Evolutionary conservation across 139 green algal genomes (phyloP), one percentile per base, ranked within the genome.

Genomic region (Chlamydomonas sphaeroides): DNA sequence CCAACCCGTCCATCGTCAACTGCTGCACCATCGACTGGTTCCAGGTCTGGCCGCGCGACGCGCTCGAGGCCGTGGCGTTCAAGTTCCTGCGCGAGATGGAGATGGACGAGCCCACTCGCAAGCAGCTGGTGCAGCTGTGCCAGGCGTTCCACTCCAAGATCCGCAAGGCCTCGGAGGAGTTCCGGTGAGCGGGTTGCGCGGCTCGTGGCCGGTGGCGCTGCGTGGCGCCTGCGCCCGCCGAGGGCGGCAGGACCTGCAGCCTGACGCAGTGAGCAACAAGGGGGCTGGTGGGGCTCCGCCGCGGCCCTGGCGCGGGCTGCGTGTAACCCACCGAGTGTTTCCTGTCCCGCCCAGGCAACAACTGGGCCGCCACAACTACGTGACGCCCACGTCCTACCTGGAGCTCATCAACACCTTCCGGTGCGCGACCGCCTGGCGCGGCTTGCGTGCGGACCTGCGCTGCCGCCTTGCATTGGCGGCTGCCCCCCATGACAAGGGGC

Each of bases 11-110:
- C n/a, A 86, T 96, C 25, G 89, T 95, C 79, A 96, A 96, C 85
- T 96, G 93, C 88, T 96, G 93, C 83, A 96, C 93, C 32, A 94
- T 95, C 48, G 92, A 95, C 79, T 95, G 92, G 92, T 89, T 91
- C 65, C 85, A 89, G 75, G 62, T 65, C 1, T 95, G 91, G 91
- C 92, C 92, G 2, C 79, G 75, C 21, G 92, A 95, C 49, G 92
- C 92, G 28, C 74, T 95, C 30, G 89, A 94, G 74, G 92, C 93
- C 0, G 92, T 96, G 56, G 92, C 93, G 1, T 80, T 91, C 78
- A 94, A 95, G 87, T 94, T 95, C 74, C 78, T 96, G 26, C 87
- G 84, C 4, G 89, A 96, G 48, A 88, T 94, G 77, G 88, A 93
- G 45, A 69, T 95, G 53, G 84, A 92, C 20, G 79, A 90, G 3